These are phyloP conservation scores for Lumnitzera racemosa DNA, from an alignment of 345 rosid genomes.

Conservation along the genomic window DNA sequence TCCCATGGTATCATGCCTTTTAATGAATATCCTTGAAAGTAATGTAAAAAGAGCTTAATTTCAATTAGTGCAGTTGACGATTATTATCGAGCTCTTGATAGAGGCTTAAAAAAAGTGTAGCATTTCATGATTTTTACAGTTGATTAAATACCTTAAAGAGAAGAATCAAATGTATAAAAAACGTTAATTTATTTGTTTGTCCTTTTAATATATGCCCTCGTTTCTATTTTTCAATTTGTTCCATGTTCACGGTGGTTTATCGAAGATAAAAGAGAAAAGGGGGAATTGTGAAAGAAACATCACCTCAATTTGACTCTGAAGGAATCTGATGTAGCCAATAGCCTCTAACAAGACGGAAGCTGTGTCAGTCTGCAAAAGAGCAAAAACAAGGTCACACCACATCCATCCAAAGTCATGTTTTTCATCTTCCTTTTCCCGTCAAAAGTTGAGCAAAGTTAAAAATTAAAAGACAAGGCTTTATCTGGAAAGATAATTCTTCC, in stretches of 20 bases:
- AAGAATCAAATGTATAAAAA: too few relatives aligned
- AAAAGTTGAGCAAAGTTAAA: background rate
- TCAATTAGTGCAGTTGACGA: too few relatives aligned
- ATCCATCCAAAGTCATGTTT: slow-evolving; percentile 28
- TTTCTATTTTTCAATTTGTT: background rate
- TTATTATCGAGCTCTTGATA: too few relatives aligned
- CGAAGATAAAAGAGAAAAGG: slow-evolving; percentile 11
- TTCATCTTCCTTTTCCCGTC: slow-evolving; percentile 3
- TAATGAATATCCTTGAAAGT: too few relatives aligned
- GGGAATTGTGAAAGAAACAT: slow-evolving; percentile 19
- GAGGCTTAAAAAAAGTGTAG: too few relatives aligned
- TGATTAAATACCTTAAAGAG: too few relatives aligned
- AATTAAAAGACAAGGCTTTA: background rate
- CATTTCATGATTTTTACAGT: too few relatives aligned
- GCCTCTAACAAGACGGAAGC: slow-evolving; percentile 99
- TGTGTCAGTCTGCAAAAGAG: slow-evolving; percentile 97
- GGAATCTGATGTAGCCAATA: slow-evolving; percentile 99
- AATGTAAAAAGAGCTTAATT: too few relatives aligned
- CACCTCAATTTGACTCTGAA: slow-evolving; percentile 97
- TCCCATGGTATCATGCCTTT: too few relatives aligned
- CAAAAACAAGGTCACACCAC: slow-evolving; percentile 28
- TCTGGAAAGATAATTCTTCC: too few relatives aligned
- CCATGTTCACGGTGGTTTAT: slow-evolving; percentile 21
- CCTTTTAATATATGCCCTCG: too few relatives aligned
- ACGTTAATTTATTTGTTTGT: too few relatives aligned